These are phyloP conservation scores for Mikania micrantha DNA, from an alignment of 129 eudicot species.

Conservation along the genomic window DNA sequence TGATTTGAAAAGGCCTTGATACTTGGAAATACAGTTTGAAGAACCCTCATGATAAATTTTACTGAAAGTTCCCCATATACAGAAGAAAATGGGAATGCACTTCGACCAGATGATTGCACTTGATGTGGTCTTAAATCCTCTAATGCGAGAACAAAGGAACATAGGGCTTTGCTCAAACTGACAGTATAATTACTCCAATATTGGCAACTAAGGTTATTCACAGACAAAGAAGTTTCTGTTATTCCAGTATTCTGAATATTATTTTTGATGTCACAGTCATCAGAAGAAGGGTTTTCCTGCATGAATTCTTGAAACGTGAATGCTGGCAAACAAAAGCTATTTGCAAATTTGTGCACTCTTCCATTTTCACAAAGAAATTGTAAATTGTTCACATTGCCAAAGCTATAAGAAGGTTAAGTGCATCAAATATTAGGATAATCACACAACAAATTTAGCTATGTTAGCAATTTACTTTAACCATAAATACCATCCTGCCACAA, in stretches of 20 bases:
- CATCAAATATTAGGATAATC: constrained; percentile 13
- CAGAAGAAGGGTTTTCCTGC: constrained; percentile 28
- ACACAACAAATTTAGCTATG: constrained; percentile 6
- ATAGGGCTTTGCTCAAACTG: constrained; percentile 59
- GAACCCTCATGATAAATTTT: constrained; percentile 92
- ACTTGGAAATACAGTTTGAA: constrained; percentile 83
- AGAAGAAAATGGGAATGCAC: constrained; percentile 46
- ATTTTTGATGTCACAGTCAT: constrained; percentile 18
- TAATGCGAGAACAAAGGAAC: constrained; percentile 58
- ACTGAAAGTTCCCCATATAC: constrained; percentile 72
- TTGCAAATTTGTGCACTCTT: constrained; percentile 94
- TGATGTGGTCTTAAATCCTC: constrained; percentile 44
- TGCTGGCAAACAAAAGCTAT: constrained; percentile 89
- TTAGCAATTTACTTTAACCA: constrained; percentile 8
- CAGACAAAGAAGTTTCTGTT: constrained; percentile 24
- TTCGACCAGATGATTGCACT: constrained; percentile 45
- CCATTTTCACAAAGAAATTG: constrained; percentile 91
- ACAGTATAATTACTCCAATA: constrained; percentile 77
- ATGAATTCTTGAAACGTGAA: constrained; percentile 75
- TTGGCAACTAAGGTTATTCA: constrained; percentile 29
- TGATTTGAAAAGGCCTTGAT: constrained; percentile 79
- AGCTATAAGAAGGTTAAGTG: constrained; percentile 68
- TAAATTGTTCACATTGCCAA: constrained; percentile 89
- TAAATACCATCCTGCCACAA: constrained; percentile 6
- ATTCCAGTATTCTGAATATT: constrained; percentile 20